phyloP scores from a whole-genome alignment of 352 stramenopile species.

The Globisporangium paroecandrum region DNA sequence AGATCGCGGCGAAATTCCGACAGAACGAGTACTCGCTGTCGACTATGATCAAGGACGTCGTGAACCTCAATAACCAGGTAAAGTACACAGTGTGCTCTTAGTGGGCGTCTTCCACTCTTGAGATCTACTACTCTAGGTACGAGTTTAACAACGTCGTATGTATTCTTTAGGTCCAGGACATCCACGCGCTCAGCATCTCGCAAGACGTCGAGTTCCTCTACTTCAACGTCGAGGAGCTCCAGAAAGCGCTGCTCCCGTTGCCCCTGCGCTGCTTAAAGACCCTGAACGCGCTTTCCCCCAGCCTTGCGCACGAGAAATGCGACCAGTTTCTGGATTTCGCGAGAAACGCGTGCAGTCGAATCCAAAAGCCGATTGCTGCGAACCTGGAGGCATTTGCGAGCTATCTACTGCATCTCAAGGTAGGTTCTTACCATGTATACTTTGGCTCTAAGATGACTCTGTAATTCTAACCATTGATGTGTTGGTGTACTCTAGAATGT shows the following conservation, averaged over 20 bases:
- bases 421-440: slow-evolving; percentile 11
- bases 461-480: neutral
- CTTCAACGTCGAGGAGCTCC: slow-evolving; percentile 39
- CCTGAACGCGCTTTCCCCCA: slow-evolving; percentile 37
- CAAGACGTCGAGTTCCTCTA: slow-evolving; percentile 40
- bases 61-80: slow-evolving; percentile 41
- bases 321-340: slow-evolving; percentile 45
- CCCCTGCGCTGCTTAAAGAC: slow-evolving; percentile 35
- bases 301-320: slow-evolving; percentile 42
- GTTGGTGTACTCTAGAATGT: slow-evolving; percentile 29
- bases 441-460: slow-evolving; percentile 5
- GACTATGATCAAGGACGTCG: slow-evolving; percentile 37
- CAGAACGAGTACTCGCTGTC: slow-evolving; percentile 38
- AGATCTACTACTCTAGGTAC: neutral
- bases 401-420: slow-evolving; percentile 55
- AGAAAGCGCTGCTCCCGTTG: slow-evolving; percentile 36
- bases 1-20: slow-evolving; percentile 38
- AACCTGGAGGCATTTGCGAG: slow-evolving; percentile 40
- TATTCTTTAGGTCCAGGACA: slow-evolving; percentile 13
- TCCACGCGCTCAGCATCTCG: slow-evolving; percentile 20
- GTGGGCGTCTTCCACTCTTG: neutral
- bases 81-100: neutral
- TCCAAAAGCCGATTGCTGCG: slow-evolving; percentile 37
- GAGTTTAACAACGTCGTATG: neutral
- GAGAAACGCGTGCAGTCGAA: slow-evolving; percentile 29